Evolutionary conservation across 805 yeast genomes (phyloP), one percentile per base, ranked within the genome.

Genomic region (Candida multigemmis): DNA sequence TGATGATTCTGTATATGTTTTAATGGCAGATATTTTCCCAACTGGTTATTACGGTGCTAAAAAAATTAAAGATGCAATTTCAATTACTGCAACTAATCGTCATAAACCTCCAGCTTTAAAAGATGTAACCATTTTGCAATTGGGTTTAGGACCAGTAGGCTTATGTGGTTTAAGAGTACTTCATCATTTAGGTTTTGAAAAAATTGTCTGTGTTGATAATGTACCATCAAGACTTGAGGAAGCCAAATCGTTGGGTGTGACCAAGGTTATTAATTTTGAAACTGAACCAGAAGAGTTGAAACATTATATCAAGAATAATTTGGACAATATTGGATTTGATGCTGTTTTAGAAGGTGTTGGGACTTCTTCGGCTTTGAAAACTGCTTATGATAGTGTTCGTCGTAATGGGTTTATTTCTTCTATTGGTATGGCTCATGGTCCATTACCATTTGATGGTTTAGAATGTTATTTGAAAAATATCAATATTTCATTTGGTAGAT

Each of bases 21-120:
- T 74, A 35, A 68, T 74, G 77, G 73, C 77, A 9, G 80, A 74
- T 44, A 74, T 74, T 27, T 74, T 74, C 50, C 70, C 75, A 22
- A 74, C 81, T 2, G 81, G 78, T 0, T 74, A 68, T 48, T 66
- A 60, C 34, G 77, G 78, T 19, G 76, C 67, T 7, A 59, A 62
- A 32, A 70, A 71, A 38, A 65, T 67, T 33, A 42, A 66, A 23
- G 61, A 61, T 34, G 56, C 47, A 32, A 51, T 57, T 23, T 49
- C 58, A 22, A 48, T 50, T 16, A 48, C 50, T 12, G 42, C 50
- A 15, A 41, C 60, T 3, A 40, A 47, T 19, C 37, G 41, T 1
- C 28, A 21, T 1, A 25, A 28, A 6, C 22, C 27, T 13, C 32
- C 26, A n/a, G 28, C 31, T 3, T 16, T 38, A 7, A 25, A 28